These are phyloP conservation scores for Hyaloscypha variabilis DNA, from an alignment of 495 filamentous ascomycete genomes.

Conservation along the genomic window DNA sequence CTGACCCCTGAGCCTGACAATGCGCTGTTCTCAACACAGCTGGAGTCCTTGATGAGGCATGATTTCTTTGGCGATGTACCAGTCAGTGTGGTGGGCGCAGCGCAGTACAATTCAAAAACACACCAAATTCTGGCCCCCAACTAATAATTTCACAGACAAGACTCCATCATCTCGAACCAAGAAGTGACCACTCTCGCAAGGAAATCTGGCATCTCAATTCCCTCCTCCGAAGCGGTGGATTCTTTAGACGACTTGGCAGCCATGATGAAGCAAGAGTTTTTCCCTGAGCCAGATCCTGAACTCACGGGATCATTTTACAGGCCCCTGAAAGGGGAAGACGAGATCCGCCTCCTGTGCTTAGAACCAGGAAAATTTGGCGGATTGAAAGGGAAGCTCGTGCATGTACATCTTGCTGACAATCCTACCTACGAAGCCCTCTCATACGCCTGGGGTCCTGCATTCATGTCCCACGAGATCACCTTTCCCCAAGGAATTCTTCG, in stretches of 20 bases:
- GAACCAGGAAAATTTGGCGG: constrained; percentile 1
- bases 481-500: constrained; percentile 12
- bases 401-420: background rate
- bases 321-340: background rate
- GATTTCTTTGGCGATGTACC: no score
- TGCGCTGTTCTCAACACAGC: no score
- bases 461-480: constrained; percentile 13
- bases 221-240: no score
- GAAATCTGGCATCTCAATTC: no score
- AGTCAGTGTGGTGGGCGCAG: no score
- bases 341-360: constrained; percentile 8
- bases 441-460: constrained; percentile 25
- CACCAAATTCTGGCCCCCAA: no score
- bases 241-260: background rate
- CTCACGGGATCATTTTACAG: background rate
- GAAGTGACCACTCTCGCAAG: no score
- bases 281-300: background rate
- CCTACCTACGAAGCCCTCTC: constrained; percentile 29
- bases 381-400: background rate
- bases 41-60: no score
- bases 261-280: background rate
- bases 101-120: no score
- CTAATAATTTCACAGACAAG: no score
- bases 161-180: no score
- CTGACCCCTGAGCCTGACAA: no score